These are phyloP conservation scores for Irpex rosettiformis DNA, from an alignment of 1,284 basidiomycete genomes.

Conservation along the genomic window DNA sequence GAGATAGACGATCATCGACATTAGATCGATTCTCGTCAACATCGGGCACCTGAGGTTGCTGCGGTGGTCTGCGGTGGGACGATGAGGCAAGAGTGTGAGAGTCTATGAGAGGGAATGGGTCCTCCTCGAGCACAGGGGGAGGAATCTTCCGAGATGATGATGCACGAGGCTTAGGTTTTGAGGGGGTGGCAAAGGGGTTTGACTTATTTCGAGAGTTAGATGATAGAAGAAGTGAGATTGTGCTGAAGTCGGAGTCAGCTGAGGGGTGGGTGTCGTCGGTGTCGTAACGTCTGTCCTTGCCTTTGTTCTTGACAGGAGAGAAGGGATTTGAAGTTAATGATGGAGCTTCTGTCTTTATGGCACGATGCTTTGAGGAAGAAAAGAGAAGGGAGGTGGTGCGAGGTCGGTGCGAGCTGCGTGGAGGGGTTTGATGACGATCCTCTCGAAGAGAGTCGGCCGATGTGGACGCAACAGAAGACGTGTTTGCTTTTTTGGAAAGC, in stretches of 20 bases:
- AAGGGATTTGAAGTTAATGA: constrained; percentile 67
- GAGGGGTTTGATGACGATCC: constrained; percentile 31
- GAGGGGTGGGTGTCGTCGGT: neutral
- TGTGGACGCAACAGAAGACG: constrained; percentile 15
- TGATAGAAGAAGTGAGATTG: constrained; percentile 15
- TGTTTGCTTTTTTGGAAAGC: constrained; percentile 44
- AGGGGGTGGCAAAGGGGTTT: constrained; percentile 57
- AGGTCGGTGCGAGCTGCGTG: constrained; percentile 31
- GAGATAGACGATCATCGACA: neutral
- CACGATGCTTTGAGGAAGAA: constrained; percentile 41
- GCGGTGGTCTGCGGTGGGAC: constrained; percentile 1
- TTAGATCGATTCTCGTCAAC: neutral
- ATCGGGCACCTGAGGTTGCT: constrained; percentile 9
- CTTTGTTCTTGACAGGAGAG: constrained; percentile 65
- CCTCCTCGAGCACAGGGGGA: constrained; percentile 14
- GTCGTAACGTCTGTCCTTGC: constrained; percentile 24
- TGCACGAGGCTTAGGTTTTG: constrained; percentile 27
- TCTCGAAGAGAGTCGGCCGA: constrained; percentile 12
- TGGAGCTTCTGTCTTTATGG: constrained; percentile 46
- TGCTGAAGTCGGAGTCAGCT: constrained; percentile 13
- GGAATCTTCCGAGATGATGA: constrained; percentile 7
- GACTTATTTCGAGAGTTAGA: constrained; percentile 19
- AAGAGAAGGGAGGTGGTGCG: constrained; percentile 31
- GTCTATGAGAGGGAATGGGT: constrained; percentile 33
- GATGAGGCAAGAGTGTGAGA: constrained; percentile 1